These are phyloP conservation scores for Meredithiella fracta DNA, from an alignment of 2,329 filamentous ascomycete genomes.

Conservation along the genomic window DNA sequence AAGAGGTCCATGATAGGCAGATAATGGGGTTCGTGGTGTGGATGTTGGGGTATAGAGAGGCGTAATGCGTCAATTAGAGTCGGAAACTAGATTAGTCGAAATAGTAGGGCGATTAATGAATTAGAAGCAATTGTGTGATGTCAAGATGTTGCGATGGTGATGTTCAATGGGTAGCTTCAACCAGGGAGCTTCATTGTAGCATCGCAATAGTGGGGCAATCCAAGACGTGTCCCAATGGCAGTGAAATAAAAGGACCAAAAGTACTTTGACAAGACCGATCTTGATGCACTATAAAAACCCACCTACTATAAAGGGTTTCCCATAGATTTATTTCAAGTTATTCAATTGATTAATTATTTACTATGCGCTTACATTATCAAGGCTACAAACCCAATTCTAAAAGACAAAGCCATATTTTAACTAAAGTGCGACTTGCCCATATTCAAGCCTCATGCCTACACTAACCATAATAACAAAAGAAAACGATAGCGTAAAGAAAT, in stretches of 20 bases:
- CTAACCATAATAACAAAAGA: background rate
- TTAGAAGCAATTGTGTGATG: background rate
- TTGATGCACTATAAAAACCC: background rate
- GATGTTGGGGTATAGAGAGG: conserved; percentile 14
- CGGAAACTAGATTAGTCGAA: background rate
- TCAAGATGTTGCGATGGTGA: background rate
- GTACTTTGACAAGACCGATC: background rate
- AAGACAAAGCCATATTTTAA: background rate
- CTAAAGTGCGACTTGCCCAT: background rate
- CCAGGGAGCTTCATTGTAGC: background rate
- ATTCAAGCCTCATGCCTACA: background rate
- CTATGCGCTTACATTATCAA: background rate
- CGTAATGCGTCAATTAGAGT: background rate
- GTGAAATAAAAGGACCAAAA: background rate
- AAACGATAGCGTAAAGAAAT: background rate
- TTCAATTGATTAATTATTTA: no score
- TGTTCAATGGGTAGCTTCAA: background rate
- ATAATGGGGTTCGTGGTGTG: conserved; percentile 1
- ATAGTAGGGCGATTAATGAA: background rate
- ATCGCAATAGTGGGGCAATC: conserved; percentile 11
- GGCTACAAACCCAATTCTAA: background rate
- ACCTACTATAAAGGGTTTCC: background rate
- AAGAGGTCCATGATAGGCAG: conserved; percentile 46
- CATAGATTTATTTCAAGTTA: no score
- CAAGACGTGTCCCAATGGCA: conserved; percentile 10